phyloP scores from a whole-genome alignment of 768 basidiomycete species.

The Collybia mongolica region DNA sequence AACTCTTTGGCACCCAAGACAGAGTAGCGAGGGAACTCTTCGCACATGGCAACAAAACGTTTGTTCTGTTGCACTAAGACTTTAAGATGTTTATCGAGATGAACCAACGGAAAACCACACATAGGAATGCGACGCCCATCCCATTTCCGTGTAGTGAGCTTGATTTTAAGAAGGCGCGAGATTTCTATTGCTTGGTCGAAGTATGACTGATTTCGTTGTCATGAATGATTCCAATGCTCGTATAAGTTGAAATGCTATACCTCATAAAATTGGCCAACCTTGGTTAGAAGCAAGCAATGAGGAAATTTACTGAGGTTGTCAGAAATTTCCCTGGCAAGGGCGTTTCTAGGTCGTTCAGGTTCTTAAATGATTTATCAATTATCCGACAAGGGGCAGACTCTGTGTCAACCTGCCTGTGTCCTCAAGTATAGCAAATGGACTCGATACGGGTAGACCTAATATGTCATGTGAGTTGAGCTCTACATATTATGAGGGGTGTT shows the following conservation, averaged over 20 bases:
- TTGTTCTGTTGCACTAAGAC: conserved; percentile 79
- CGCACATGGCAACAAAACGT: conserved; percentile 89
- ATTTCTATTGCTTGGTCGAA: conserved; percentile 88
- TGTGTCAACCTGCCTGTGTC: no score
- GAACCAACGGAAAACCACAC: conserved; percentile 88
- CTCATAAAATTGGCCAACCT: conserved; percentile 96
- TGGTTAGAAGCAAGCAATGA: conserved; percentile 86
- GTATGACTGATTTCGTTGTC: conserved; percentile 66
- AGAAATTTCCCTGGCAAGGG: conserved; percentile 69
- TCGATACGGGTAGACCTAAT: no score
- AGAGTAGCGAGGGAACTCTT: conserved; percentile 71
- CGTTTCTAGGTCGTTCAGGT: conserved; percentile 27
- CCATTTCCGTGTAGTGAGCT: conserved; percentile 77
- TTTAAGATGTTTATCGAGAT: conserved; percentile 87
- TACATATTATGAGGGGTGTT: not conserved
- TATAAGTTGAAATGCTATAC: conserved; percentile 34
- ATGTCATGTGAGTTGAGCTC: not conserved
- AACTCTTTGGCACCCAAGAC: conserved; percentile 56
- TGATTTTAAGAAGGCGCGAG: conserved; percentile 75
- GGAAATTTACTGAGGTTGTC: conserved; percentile 75
- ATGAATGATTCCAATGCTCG: conserved; percentile 4
- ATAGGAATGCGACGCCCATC: conserved; percentile 68
- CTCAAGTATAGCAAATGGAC: no score
- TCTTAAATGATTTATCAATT: conserved; percentile 3
- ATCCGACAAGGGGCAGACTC: no score